Percentiles rank a stretch among this genome's conserved stretches.
Conservation (phyloP, 2,329 filamentous ascomycete genomes). For the Colletotrichum acutatum region DNA sequence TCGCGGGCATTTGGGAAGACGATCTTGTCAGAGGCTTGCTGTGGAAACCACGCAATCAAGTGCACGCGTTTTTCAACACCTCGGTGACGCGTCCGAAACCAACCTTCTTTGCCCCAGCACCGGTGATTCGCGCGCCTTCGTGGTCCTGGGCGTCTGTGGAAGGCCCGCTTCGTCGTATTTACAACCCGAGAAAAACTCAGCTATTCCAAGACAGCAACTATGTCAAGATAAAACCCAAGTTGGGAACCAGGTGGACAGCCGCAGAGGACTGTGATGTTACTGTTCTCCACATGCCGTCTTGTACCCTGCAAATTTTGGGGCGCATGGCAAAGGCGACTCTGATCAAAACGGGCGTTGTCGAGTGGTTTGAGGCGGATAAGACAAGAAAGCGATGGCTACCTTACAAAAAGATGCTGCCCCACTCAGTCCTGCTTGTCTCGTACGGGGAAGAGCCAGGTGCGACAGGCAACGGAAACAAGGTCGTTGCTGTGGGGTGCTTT, state of each 20-base stretch:
- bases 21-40: conserved; percentile 14
- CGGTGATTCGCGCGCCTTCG: conserved; percentile 14
- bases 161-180: not conserved
- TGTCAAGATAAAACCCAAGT: conserved; percentile 1
- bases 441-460: not conserved
- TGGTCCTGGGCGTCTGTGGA: conserved; percentile 28
- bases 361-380: not conserved
- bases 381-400: not conserved
- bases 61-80: not conserved
- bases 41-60: conserved; percentile 18
- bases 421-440: not conserved
- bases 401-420: not conserved
- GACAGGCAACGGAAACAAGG: not conserved
- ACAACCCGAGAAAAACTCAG: not conserved
- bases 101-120: not conserved
- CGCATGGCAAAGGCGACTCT: not conserved
- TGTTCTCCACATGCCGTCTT: conserved; percentile 10
- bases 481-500: conserved; percentile 6
- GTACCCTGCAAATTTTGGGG: conserved; percentile 1
- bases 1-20: conserved; percentile 14
- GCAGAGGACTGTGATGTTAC: not conserved
- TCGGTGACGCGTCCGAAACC: conserved; percentile 4
- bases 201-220: not conserved
- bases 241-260: not conserved
- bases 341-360: not conserved